A percentile compares a stretch with the other conserved stretches of the same genome.
These are phyloP conservation scores for Phytophthora ramorum DNA, from an alignment of 352 stramenopile species.

Conservation along the genomic window DNA sequence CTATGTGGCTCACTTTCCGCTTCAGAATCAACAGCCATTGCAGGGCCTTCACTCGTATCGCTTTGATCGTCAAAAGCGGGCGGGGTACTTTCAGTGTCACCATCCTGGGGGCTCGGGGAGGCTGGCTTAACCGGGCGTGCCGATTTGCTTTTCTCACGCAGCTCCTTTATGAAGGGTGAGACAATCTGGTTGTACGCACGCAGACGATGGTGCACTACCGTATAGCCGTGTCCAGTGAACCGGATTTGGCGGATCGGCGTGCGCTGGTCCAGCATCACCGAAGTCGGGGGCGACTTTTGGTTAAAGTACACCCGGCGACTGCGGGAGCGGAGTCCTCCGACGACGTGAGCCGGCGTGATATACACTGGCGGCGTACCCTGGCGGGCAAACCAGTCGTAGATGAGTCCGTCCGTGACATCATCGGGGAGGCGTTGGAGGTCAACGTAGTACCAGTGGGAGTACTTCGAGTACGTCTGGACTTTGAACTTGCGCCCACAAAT, in stretches of 20 bases:
- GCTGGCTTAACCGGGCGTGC: too few species aligned
- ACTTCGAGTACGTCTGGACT: constrained; percentile 23
- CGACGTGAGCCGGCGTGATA: constrained; percentile 5
- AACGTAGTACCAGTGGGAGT: constrained; percentile 30
- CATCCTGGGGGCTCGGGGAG: background rate
- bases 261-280: constrained; percentile 7
- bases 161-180: background rate
- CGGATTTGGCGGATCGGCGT: constrained; percentile 13
- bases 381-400: constrained; percentile 19
- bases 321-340: constrained; percentile 1
- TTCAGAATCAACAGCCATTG: background rate
- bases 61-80: background rate
- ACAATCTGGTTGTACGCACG: background rate
- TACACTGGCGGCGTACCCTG: constrained; percentile 14
- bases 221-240: constrained; percentile 3
- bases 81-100: background rate
- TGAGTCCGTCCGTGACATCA: constrained; percentile 14
- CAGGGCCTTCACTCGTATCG: background rate
- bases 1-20: background rate
- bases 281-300: constrained; percentile 9
- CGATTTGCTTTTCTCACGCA: background rate
- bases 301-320: constrained; percentile 16
- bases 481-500: constrained; percentile 13
- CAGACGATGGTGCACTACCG: background rate
- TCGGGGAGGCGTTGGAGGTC: constrained; percentile 18